Evolutionary conservation across 2,329 filamentous ascomycete genomes (phyloP), one percentile per base, ranked within the genome.

Genomic region (Nigrospora oryzae): DNA sequence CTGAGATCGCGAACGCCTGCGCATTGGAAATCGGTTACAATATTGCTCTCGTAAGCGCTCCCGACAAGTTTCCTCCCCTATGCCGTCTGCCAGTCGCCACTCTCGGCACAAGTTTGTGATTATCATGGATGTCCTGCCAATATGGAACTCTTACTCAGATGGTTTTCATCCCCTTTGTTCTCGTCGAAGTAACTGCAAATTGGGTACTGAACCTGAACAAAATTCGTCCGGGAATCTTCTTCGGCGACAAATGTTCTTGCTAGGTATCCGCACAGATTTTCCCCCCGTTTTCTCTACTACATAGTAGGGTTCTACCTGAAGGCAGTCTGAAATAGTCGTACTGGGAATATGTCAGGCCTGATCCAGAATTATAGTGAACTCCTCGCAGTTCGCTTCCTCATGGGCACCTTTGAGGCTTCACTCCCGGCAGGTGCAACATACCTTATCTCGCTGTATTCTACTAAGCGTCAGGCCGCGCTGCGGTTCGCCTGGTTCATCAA

Each of bases 351-450:
- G 66, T 28, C 64, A 69, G 48, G 68, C 1, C 46, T 70, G 3
- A 66, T 65, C 0, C 39, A 51, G 23, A 65, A 58, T 32, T 71
- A 69, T 32, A 57, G 56, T 15, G 67, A 66, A 3, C 55, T 68
- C 35, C 50, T 61, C 41, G 47, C 49, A 35, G 36, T 57, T 37
- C 57, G 61, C 32, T 55, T 95, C 48, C 68, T 95, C 31, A 89
- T 90, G 69, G 81, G 84, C 43, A 77, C 85, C 4, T 95, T 95
- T 56, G 89, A 95, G 43, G 49, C 52, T 11, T 48, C 51, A 10
- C 57, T 63, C 32, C 57, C 57, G 5, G 58, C 60, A 23, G 59
- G 59, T 11, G 56, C 56, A n/a, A 54, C 56, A 32, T 56, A 56
- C 38, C 53, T 59, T 53, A 56, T 59, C 35, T 56, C 57, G 11